These are phyloP conservation scores for Pyracantha coccinea DNA, from an alignment of 331 rosid species.

Conservation along the genomic window DNA sequence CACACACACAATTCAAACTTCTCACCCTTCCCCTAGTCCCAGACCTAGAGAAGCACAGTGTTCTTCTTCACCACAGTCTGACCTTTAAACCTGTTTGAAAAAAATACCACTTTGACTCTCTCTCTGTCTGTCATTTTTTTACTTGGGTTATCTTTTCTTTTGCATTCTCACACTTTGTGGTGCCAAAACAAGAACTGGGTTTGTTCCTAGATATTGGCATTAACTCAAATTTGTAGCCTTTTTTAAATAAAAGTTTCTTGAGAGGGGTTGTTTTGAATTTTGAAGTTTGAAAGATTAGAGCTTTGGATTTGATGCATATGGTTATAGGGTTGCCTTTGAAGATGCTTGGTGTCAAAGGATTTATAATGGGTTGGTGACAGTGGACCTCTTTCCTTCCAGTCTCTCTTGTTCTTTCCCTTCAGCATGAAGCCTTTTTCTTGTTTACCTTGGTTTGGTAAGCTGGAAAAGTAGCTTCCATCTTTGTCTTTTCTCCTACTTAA, in stretches of 20 bases:
- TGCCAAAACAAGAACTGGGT: constrained; percentile 18
- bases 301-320: constrained; percentile 18
- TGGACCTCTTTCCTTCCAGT: constrained; percentile 47
- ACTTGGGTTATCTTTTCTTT: constrained; percentile 15
- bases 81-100: constrained; percentile 17
- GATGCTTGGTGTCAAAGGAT: constrained; percentile 79
- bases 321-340: constrained; percentile 31
- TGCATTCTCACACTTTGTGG: constrained; percentile 21
- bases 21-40: background rate
- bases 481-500: constrained; percentile 34
- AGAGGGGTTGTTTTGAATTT: background rate
- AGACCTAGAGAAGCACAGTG: too few relatives aligned
- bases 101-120: constrained; percentile 27
- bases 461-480: constrained; percentile 43
- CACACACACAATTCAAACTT: constrained; percentile 2
- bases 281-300: constrained; percentile 23
- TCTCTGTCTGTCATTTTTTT: background rate
- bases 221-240: constrained; percentile 19
- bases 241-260: background rate
- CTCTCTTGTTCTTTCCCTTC: constrained; percentile 53
- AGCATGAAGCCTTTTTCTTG: constrained; percentile 50
- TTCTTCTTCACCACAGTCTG: background rate
- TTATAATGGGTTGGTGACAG: constrained; percentile 75
- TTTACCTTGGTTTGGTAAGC: constrained; percentile 53
- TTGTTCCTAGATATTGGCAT: constrained; percentile 27